phyloP scores from a whole-genome alignment of 495 filamentous ascomycete genomes.

The Trichoderma reesei region DNA sequence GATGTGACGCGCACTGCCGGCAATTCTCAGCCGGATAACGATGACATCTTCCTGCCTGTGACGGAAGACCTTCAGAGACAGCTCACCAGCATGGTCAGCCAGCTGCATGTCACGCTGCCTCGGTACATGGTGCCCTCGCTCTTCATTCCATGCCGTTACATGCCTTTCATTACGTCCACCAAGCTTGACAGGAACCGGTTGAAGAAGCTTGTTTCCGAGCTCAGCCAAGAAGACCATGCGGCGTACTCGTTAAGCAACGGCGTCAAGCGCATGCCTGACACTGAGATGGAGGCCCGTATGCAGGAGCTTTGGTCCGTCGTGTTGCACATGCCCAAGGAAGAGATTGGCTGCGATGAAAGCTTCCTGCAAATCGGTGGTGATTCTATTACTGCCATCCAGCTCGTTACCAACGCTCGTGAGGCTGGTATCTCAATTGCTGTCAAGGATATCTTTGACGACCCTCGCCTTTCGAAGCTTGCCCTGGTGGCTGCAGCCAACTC shows the following conservation, averaged over 20 bases:
- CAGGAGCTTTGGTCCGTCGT: slow-evolving; percentile 37
- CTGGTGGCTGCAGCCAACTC: slow-evolving; percentile 1
- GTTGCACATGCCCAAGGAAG: slow-evolving; percentile 25
- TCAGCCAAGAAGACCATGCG: slow-evolving; percentile 10
- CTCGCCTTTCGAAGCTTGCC: slow-evolving; percentile 21
- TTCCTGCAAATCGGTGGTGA: slow-evolving; percentile 44
- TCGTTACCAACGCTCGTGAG: slow-evolving; percentile 30
- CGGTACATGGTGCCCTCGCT: slow-evolving; percentile 20
- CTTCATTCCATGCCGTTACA: slow-evolving; percentile 13
- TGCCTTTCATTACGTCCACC: slow-evolving; percentile 5
- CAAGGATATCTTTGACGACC: slow-evolving; percentile 29
- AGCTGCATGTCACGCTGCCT: slow-evolving; percentile 12
- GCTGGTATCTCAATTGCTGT: slow-evolving; percentile 24
- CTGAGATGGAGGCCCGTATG: slow-evolving; percentile 21
- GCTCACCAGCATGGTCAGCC: slow-evolving; percentile 4
- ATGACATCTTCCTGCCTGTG: slow-evolving; percentile 13
- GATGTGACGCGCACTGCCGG: background rate
- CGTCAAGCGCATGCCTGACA: background rate
- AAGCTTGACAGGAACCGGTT: slow-evolving; percentile 6
- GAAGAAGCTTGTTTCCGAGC: background rate
- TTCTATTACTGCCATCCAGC: slow-evolving; percentile 39
- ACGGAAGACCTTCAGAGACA: background rate
- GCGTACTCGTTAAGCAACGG: slow-evolving; percentile 8
- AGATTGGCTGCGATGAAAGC: slow-evolving; percentile 28
- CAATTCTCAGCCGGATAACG: background rate